Percentiles rank a stretch among this genome's conserved stretches.
phyloP scores from a whole-genome alignment of 2,329 filamentous ascomycete species.

The Emergomyces pasteurianus region DNA sequence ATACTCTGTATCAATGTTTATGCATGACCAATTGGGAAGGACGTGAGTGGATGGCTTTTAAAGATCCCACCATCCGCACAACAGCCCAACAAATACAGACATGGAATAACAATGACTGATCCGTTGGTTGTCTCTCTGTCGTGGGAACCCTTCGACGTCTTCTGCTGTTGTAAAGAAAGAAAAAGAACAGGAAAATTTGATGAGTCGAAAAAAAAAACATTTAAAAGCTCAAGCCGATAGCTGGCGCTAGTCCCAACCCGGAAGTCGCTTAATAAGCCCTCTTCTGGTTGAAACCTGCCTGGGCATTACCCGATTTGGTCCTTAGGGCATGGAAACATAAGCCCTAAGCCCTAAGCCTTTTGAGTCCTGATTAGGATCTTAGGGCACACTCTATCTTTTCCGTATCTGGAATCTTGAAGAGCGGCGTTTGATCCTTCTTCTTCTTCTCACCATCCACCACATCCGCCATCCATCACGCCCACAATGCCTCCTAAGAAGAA shows the following conservation, averaged over 20 bases:
- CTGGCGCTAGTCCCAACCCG: neutral
- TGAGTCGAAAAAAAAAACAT: neutral
- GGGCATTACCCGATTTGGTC: neutral
- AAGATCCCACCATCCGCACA: neutral
- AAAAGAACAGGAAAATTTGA: neutral
- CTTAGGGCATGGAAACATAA: neutral
- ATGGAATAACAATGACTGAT: neutral
- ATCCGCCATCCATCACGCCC: constrained; percentile 32
- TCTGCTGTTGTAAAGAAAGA: neutral
- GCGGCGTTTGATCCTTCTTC: constrained; percentile 18
- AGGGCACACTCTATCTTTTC: constrained; percentile 5
- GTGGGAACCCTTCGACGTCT: neutral
- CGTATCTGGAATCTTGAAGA: neutral
- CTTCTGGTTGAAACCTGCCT: too few relatives aligned
- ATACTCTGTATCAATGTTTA: too few relatives aligned
- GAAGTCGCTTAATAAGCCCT: neutral
- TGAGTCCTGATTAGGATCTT: neutral
- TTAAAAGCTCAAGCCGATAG: neutral
- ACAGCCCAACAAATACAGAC: neutral
- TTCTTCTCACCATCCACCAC: constrained; percentile 31
- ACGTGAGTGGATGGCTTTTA: neutral
- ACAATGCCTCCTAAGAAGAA: constrained; percentile 94
- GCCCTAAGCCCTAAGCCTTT: neutral
- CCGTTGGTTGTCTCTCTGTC: neutral
- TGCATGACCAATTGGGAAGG: neutral